A percentile compares a stretch with the other conserved stretches of the same genome.
These are phyloP conservation scores for Osmozyma mogii DNA, from an alignment of 805 yeast genomes.

Conservation along the genomic window DNA sequence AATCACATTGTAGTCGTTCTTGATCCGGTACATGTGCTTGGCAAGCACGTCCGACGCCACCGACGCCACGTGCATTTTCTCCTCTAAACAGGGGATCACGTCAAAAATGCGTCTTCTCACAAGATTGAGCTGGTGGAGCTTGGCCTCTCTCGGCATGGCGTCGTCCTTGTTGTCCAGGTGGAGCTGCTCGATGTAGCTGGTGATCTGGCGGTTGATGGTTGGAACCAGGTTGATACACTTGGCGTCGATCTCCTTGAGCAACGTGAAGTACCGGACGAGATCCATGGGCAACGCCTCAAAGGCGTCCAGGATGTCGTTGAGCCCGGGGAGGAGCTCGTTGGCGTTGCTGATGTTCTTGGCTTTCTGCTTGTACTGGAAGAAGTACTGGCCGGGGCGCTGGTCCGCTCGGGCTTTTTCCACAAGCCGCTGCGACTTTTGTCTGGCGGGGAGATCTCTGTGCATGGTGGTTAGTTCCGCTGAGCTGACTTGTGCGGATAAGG, in stretches of 20 bases:
- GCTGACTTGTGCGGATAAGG: neutral
- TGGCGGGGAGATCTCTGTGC: conserved; percentile 19
- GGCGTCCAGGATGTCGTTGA: conserved; percentile 87
- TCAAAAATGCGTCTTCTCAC: conserved; percentile 49
- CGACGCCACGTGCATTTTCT: conserved; percentile 94
- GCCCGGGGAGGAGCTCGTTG: conserved; percentile 56
- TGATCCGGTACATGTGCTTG: conserved; percentile 63
- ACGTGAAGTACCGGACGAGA: conserved; percentile 74
- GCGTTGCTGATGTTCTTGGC: conserved; percentile 25
- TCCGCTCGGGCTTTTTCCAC: conserved; percentile 16
- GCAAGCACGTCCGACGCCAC: conserved; percentile 74
- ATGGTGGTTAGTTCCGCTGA: conserved; percentile 9
- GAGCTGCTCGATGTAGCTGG: conserved; percentile 32
- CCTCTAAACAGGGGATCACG: conserved; percentile 86
- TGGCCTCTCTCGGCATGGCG: conserved; percentile 5
- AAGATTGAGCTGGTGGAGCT: conserved; percentile 26
- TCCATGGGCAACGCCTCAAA: conserved; percentile 86
- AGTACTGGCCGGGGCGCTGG: conserved; percentile 18
- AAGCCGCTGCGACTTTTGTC: conserved; percentile 28
- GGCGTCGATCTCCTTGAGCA: conserved; percentile 89
- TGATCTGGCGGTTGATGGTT: conserved; percentile 47
- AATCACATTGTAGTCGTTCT: conserved; percentile 73
- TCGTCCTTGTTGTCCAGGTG: conserved; percentile 10
- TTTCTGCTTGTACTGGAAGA: conserved; percentile 27
- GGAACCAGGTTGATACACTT: conserved; percentile 78